A percentile compares a stretch with the other conserved stretches of the same genome.
These are phyloP conservation scores for Aspergillus sergii DNA, from an alignment of 2,329 filamentous ascomycete species.

Conservation along the genomic window DNA sequence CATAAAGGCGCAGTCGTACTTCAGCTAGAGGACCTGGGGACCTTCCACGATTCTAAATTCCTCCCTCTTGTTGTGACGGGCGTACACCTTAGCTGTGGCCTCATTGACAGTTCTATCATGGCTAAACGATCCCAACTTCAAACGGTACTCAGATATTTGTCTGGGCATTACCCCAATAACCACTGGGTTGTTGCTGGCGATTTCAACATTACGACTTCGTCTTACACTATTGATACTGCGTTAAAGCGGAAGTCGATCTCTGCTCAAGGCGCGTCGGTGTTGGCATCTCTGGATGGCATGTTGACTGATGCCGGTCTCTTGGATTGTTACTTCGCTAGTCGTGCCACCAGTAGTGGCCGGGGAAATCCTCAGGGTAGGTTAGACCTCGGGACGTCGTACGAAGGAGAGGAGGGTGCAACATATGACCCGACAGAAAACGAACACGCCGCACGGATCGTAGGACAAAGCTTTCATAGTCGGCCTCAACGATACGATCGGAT, in stretches of 20 bases:
- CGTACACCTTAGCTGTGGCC: slow-evolving; percentile 11
- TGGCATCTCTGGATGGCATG: slow-evolving; percentile 9
- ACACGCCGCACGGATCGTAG: slow-evolving; percentile 5
- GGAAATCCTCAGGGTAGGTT: not conserved
- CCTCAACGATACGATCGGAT: slow-evolving; percentile 12
- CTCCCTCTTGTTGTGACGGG: slow-evolving; percentile 3
- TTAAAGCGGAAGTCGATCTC: slow-evolving; percentile 13
- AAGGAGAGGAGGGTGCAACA: slow-evolving; percentile 10
- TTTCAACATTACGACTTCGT: slow-evolving; percentile 12
- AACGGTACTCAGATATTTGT: slow-evolving; percentile 1
- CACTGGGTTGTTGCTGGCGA: slow-evolving; percentile 11
- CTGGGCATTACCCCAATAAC: not conserved
- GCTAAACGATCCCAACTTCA: slow-evolving; percentile 11
- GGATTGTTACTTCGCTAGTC: slow-evolving; percentile 9
- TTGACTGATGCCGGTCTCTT: not conserved
- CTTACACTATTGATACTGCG: slow-evolving; percentile 8
- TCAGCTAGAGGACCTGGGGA: not conserved
- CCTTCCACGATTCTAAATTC: not conserved
- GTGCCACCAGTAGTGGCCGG: not conserved
- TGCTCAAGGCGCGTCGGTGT: not conserved
- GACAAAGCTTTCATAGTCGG: slow-evolving; percentile 10
- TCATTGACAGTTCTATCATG: slow-evolving; percentile 8
- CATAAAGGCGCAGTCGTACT: slow-evolving; percentile 10
- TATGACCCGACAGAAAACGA: slow-evolving; percentile 11
- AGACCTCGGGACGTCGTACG: slow-evolving; percentile 3